A percentile compares a stretch with the other conserved stretches of the same genome.
Conservation (phyloP, 2,329 filamentous ascomycete species). For the Fusarium subtropicale region DNA sequence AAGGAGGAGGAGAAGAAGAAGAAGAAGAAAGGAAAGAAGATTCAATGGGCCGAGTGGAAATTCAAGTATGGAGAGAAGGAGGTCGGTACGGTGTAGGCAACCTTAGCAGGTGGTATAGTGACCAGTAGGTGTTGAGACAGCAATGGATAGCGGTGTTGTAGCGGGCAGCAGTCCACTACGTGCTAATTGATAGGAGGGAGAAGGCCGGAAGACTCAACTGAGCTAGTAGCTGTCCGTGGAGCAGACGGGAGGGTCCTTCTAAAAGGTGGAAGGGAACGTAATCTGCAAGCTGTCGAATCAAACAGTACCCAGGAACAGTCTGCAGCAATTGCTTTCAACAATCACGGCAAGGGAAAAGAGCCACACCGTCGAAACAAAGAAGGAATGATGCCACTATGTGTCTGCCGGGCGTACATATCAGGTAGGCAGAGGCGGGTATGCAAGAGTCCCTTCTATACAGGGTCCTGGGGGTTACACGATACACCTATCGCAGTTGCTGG, state of each 20-base stretch:
- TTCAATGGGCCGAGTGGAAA: background rate
- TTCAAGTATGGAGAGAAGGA: background rate
- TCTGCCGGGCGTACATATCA: slow-evolving; percentile 23
- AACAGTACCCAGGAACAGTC: background rate
- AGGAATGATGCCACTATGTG: slow-evolving; percentile 33
- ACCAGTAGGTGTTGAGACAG: slow-evolving; percentile 3
- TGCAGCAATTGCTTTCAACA: background rate
- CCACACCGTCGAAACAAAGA: slow-evolving; percentile 27
- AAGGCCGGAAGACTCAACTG: background rate
- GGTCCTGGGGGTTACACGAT: background rate
- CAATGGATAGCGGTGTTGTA: slow-evolving; percentile 6
- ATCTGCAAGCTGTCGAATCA: slow-evolving; percentile 25
- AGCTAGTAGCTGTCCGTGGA: slow-evolving; percentile 3
- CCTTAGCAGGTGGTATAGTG: background rate
- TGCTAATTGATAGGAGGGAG: slow-evolving; percentile 10
- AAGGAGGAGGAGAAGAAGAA: background rate
- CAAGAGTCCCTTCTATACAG: background rate
- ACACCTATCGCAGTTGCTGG: background rate
- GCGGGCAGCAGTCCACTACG: background rate
- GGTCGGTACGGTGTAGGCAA: slow-evolving; percentile 5
- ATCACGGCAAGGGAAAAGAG: slow-evolving; percentile 5
- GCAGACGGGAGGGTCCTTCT: background rate
- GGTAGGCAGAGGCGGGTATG: background rate
- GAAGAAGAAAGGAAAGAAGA: background rate
- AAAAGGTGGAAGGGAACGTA: background rate